These are phyloP conservation scores for Sordaria brevicollis DNA, from an alignment of 495 filamentous ascomycete genomes.

Conservation along the genomic window DNA sequence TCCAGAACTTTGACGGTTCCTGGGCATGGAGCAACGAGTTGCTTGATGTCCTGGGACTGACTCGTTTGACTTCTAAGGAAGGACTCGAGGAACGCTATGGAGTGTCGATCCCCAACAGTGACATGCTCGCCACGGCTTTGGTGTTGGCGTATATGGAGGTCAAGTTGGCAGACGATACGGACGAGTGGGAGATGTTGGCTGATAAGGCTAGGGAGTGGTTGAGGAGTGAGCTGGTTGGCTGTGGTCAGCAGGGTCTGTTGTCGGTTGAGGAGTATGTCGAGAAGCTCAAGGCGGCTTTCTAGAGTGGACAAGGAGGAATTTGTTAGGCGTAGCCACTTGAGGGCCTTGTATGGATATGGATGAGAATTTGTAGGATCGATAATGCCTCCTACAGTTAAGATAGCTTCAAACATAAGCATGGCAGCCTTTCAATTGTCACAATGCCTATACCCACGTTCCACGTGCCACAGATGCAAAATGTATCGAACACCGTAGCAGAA, in stretches of 20 bases:
- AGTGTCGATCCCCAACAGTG: not conserved
- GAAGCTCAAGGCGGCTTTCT: slow-evolving; percentile 4
- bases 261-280: slow-evolving; percentile 8
- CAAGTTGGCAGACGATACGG: slow-evolving; percentile 26
- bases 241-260: not conserved
- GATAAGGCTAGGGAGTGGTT: slow-evolving; percentile 40
- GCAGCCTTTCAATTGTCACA: too few species aligned
- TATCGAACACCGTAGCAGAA: too few species aligned
- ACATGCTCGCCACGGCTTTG: slow-evolving; percentile 35
- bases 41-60: slow-evolving; percentile 11
- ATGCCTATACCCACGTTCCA: too few species aligned
- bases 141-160: slow-evolving; percentile 39
- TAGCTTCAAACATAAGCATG: too few species aligned
- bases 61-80: slow-evolving; percentile 6
- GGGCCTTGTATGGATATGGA: not conserved
- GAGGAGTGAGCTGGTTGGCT: not conserved
- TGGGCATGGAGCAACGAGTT: slow-evolving; percentile 25
- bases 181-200: slow-evolving; percentile 47
- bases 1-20: slow-evolving; percentile 42
- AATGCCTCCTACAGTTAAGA: too few species aligned
- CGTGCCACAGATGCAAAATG: too few species aligned
- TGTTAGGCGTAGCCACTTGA: not conserved
- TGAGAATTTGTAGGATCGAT: not conserved
- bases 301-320: not conserved
- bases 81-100: not conserved